phyloP scores from a whole-genome alignment of 2,329 filamentous ascomycete species.

The Pseudogymnoascus sp. region DNA sequence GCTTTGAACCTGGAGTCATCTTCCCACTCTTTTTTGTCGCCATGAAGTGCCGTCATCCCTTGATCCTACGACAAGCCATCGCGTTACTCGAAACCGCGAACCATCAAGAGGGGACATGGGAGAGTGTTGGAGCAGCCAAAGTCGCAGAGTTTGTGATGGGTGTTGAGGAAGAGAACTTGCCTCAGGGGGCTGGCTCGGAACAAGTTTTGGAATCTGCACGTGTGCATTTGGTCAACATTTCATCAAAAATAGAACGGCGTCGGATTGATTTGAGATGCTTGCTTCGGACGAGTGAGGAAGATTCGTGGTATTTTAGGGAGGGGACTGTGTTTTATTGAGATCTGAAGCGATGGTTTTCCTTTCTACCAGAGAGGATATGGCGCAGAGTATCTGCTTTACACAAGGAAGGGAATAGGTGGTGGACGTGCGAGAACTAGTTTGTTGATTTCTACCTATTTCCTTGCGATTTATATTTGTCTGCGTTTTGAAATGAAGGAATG shows the following conservation, averaged over 20 bases:
- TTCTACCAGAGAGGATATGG: not conserved
- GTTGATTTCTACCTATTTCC: not conserved
- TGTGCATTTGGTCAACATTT: not conserved
- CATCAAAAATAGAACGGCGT: not conserved
- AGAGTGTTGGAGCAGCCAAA: slow-evolving; percentile 28
- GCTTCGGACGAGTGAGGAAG: not conserved
- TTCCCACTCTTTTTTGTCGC: slow-evolving; percentile 57
- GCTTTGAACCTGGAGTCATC: slow-evolving; percentile 43
- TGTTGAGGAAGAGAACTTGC: not conserved
- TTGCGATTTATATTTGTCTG: not conserved
- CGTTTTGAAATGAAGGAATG: not conserved
- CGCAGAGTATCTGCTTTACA: not conserved
- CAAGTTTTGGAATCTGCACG: not conserved
- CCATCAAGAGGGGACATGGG: slow-evolving; percentile 61
- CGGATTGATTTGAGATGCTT: not conserved
- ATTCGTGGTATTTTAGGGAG: not conserved
- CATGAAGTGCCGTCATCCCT: slow-evolving; percentile 52
- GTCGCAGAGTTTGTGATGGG: not conserved
- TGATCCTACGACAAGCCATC: slow-evolving; percentile 53
- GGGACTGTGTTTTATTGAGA: not conserved
- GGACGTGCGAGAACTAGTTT: not conserved
- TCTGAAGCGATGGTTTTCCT: not conserved
- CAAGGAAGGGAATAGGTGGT: not conserved
- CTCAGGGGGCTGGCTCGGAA: not conserved
- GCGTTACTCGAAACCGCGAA: slow-evolving; percentile 52